Evolutionary conservation across 129 eudicot species (phyloP), one percentile per base, ranked within the genome.

Genomic region (Chrysanthemum lavandulifolium): DNA sequence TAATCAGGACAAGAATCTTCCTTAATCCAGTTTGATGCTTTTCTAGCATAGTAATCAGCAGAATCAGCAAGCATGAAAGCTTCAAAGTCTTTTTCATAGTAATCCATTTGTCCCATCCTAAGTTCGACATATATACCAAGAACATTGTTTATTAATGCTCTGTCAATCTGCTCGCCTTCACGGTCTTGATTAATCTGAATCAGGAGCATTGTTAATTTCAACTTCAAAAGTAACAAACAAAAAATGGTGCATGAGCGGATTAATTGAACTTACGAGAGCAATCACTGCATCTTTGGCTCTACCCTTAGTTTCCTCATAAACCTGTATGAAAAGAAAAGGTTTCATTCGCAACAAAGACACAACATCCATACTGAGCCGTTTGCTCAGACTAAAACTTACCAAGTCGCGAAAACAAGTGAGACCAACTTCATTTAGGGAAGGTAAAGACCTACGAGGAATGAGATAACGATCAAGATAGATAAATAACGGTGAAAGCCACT

Each of bases 1-100:
- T 93, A 93, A 78, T 87, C 97, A 55, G 98, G 98, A 69, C 96
- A 89, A 7, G 96, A 89, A 80, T 89, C 92, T 29, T 92, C 92
- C 54, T 82, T 69, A 55, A 92, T 89, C 98, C 97, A 89, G 62
- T 77, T 83, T n/a, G 87, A 86, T 36, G 97, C 90, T 75, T 91
- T 91, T 36, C 97, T 78, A n/a, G 97, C 86, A 81, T 91, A 88
- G 65, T 91, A 91, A 29, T 88, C 86, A 15, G 90, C 83, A 40
- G 97, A 76, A 80, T 88, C 90, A 13, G 78, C 13, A 72, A 91
- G 92, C 96, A 88, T 70, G 47, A 27, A 29, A 36, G 57, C 76
- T 84, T 91, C 97, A 62, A 91, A 88, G 65, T 88, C 96, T 10
- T 68, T 73, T 36, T 76, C 90, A 84, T 91, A 91, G 76, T 11